A percentile compares a stretch with the other conserved stretches of the same genome.
Evolutionary conservation across 768 basidiomycete genomes (phyloP).

Genomic region (Austroboletus eburneus): DNA sequence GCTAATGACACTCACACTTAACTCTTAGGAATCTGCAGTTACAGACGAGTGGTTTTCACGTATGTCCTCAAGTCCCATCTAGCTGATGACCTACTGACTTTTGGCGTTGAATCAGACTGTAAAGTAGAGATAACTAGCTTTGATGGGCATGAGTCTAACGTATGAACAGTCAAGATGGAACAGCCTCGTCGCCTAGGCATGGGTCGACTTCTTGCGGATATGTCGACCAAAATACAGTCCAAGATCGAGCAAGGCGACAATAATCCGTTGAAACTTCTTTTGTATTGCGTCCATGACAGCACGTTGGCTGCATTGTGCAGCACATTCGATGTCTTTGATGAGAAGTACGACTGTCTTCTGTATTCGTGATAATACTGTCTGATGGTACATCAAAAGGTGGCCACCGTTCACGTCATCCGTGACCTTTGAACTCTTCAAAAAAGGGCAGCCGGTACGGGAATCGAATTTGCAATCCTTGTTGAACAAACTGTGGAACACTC

Average conservation of each 20-base stretch:
- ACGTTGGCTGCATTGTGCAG: constrained; percentile 58
- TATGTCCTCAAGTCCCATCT: constrained; percentile 14
- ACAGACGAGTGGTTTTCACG: constrained; percentile 79
- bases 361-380: neutral
- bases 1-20: neutral
- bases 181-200: constrained; percentile 74
- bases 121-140: constrained; percentile 3
- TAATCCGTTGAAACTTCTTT: constrained; percentile 58
- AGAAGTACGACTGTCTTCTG: constrained; percentile 43
- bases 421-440: constrained; percentile 70
- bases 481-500: constrained; percentile 34
- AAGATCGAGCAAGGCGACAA: constrained; percentile 44
- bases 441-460: constrained; percentile 10
- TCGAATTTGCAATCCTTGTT: constrained; percentile 39
- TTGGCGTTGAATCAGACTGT: constrained; percentile 19
- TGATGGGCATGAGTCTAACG: neutral
- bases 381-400: constrained; percentile 45
- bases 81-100: neutral
- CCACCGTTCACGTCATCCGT: constrained; percentile 71
- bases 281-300: constrained; percentile 73
- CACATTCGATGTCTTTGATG: constrained; percentile 71
- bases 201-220: constrained; percentile 67
- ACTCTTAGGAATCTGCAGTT: constrained; percentile 60
- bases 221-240: constrained; percentile 57
- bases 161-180: constrained; percentile 56